phyloP scores from a whole-genome alignment of 768 basidiomycete genomes.

The Pulveroboletus sp. region DNA sequence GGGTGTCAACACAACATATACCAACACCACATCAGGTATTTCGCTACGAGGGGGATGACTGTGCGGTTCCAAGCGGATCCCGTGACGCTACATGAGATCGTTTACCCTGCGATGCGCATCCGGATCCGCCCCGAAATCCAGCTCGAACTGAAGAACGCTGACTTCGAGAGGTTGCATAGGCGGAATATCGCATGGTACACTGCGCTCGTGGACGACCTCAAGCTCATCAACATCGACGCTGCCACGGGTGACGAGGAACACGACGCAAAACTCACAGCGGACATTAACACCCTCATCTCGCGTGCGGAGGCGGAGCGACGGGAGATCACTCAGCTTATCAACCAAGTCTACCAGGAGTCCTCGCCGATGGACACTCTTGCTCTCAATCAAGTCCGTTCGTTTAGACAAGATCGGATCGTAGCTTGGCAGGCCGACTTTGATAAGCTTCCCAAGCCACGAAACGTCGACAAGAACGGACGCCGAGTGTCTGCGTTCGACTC shows the following conservation, averaged over 20 bases:
- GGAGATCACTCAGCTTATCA: conserved; percentile 69
- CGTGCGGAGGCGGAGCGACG: conserved; percentile 73
- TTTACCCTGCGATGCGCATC: conserved; percentile 85
- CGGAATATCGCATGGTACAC: conserved; percentile 75
- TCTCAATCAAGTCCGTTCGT: conserved; percentile 79
- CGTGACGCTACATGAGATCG: conserved; percentile 77
- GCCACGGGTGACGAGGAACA: conserved; percentile 73
- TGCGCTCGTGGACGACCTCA: conserved; percentile 70
- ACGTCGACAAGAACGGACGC: conserved; percentile 48
- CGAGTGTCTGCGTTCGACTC: conserved; percentile 64
- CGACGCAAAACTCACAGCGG: conserved; percentile 56
- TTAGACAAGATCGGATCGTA: conserved; percentile 89
- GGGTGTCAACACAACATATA: conserved; percentile 94
- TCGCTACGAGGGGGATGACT: conserved; percentile 78
- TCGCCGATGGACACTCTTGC: conserved; percentile 81
- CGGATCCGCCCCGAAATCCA: conserved; percentile 84
- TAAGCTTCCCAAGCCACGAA: conserved; percentile 70
- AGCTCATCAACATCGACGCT: conserved; percentile 71
- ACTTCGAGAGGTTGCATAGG: conserved; percentile 72
- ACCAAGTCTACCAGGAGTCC: conserved; percentile 77
- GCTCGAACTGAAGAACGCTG: conserved; percentile 86
- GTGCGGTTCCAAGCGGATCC: conserved; percentile 86
- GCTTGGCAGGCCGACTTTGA: conserved; percentile 97
- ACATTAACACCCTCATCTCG: conserved; percentile 63
- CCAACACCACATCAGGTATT: conserved; percentile 88